Evolutionary conservation across 352 stramenopile genomes (phyloP), one percentile per base, ranked within the genome.

Genomic region (Phytopythium helicoides): DNA sequence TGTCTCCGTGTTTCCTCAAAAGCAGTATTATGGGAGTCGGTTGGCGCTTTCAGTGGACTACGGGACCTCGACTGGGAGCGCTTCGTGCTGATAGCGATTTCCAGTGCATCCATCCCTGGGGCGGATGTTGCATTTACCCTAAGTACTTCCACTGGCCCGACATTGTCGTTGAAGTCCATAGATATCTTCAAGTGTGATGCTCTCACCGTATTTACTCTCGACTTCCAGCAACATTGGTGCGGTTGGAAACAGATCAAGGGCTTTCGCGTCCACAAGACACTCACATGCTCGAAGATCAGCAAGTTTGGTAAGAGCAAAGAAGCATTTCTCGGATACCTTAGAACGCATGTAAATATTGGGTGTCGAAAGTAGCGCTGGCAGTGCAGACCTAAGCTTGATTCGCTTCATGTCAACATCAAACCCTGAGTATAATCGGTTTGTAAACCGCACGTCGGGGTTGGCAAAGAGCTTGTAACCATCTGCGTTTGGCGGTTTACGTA

Each of bases 131-230:
- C 14, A 1, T 31, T 1, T 10, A 51, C 25, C n/a, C 40, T 44
- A n/a, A 47, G 25, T 25, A 38, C 26, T 28, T 25, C 11, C 28
- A 40, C 5, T 7, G 45, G 0, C 0, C 18, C 26, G 18, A 31
- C 10, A 19, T 18, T 33, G 15, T n/a, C 18, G 45, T 14, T 37
- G 51, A 18, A 16, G 34, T 3, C 66, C 89, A 48, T 94, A 73
- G 42, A 96, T 94, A 61, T 97, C 90, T 57, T 90, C 75, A 2
- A 94, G 56, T 26, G 80, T 92, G 46, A 97, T 90, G 52, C 82
- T 93, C 62, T 97, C 87, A 47, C 90, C 90, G 53, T 97, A 97
- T 58, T 97, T 95, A 62, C 81, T 90, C 56, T 97, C 89, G 21
- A 97, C 66, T 49, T 96, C 75, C 5, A 92, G 61, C 31, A 97